These are phyloP conservation scores for Cruciata laevipes DNA, from an alignment of 257 asterid species.

Conservation along the genomic window DNA sequence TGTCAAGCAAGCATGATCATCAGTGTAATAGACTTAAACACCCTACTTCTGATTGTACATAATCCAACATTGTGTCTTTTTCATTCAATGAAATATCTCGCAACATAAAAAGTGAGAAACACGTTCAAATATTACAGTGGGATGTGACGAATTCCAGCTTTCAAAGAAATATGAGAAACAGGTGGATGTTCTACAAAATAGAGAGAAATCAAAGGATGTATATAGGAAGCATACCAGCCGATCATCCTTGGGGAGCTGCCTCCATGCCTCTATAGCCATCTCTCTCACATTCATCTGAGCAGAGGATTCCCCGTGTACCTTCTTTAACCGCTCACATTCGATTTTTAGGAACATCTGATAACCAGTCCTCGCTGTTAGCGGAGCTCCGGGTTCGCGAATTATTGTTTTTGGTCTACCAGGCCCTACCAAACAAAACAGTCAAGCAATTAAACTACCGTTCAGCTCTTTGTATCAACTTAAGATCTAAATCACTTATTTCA, in stretches of 20 bases:
- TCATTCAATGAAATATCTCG: neutral
- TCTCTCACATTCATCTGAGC: constrained; percentile 29
- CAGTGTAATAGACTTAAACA: neutral
- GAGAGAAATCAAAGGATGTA: neutral
- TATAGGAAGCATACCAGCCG: constrained; percentile 36
- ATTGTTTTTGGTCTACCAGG: constrained; percentile 19
- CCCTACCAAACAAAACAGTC: constrained; percentile 25
- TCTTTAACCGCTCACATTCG: constrained; percentile 46
- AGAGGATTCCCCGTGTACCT: constrained; percentile 33
- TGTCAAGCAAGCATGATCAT: constrained; percentile 16
- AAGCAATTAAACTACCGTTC: neutral
- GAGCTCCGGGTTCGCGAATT: constrained; percentile 27
- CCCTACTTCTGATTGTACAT: neutral
- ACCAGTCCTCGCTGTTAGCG: constrained; percentile 45
- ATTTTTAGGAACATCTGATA: constrained; percentile 49
- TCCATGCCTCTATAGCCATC: constrained; percentile 50
- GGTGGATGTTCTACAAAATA: neutral
- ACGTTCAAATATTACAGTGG: neutral
- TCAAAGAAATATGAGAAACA: constrained; percentile 3
- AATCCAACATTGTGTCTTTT: neutral
- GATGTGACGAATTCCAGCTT: neutral
- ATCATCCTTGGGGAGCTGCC: constrained; percentile 36
- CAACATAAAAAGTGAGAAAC: neutral
- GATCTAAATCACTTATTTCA: neutral
- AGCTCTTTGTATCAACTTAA: neutral